Evolutionary conservation across 371 early-diverging fungal species (phyloP), one percentile per base, ranked within the genome.

Genomic region (Mucor velutinosus): DNA sequence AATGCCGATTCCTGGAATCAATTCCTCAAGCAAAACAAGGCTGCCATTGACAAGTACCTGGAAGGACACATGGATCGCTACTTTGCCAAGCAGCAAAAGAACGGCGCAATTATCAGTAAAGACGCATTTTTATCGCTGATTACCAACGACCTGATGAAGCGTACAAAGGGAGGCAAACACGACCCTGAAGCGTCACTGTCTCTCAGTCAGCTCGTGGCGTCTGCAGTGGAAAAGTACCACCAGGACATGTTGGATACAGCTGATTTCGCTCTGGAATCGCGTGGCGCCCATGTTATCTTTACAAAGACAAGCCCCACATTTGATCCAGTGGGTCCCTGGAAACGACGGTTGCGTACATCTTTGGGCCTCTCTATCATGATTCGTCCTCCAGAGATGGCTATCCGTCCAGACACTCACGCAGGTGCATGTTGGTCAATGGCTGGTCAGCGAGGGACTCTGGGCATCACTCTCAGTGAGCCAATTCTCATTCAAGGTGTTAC

Each of bases 241-340:
- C 87, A 86, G 7, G 89, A 89, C 63, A 76, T 76, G 1, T 59
- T 91, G 29, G 87, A 83, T 53, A 78, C 78, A 33, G 85, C 89
- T 0, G 93, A 93, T 75, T 93, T 83, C 76, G 93, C 93, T 0
- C 69, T 91, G 27, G 73, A 66, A n/a, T 82, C 89, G 1, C 87
- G 86, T 0, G 92, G 93, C 0, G 90, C 86, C 5, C 82, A 82
- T 23, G 79, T 93, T 33, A 78, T 93, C 8, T 82, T 84, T 27
- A 64, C 63, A 1, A 80, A 86, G 19, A 93, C 93, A 10, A 65
- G 66, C 12, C 6, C 45, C 5, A 71, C 71, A 5, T 70, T 53
- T 30, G 21, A 56, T 14, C 32, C 35, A 1, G 6, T 58, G 3
- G 37, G 60, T 1, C 19, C 27, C 10, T 70, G 70, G 70, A 19